phyloP scores from a whole-genome alignment of 2,329 filamentous ascomycete genomes.

The Diplocarpon rosae region DNA sequence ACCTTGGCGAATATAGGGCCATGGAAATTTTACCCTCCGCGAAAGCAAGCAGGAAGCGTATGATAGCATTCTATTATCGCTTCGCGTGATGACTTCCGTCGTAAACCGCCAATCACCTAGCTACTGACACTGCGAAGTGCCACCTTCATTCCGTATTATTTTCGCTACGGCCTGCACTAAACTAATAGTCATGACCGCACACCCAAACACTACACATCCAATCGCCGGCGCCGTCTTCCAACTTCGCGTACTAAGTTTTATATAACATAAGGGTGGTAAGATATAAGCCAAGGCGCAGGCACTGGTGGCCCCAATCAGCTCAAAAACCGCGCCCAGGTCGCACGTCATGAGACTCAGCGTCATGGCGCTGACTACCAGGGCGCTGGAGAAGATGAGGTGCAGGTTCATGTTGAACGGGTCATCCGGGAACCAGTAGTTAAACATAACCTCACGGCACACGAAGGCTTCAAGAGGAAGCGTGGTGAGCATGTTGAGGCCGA shows the following conservation, averaged over 20 bases:
- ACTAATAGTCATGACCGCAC: constrained; percentile 69
- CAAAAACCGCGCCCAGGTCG: constrained; percentile 88
- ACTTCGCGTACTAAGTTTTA: constrained; percentile 73
- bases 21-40: too few species aligned
- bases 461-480: constrained; percentile 94
- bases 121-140: constrained; percentile 17
- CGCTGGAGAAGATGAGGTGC: constrained; percentile 77
- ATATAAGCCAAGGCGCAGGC: constrained; percentile 94
- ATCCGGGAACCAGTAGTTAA: constrained; percentile 61
- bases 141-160: constrained; percentile 35
- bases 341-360: constrained; percentile 73
- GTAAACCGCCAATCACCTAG: neutral
- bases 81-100: constrained; percentile 12
- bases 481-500: constrained; percentile 97
- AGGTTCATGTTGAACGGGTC: constrained; percentile 61
- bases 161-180: constrained; percentile 62
- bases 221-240: constrained; percentile 65
- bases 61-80: too few species aligned
- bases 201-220: constrained; percentile 67
- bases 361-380: constrained; percentile 71
- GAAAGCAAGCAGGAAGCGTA: too few species aligned
- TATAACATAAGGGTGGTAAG: constrained; percentile 85
- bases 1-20: too few species aligned
- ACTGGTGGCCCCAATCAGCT: constrained; percentile 89
- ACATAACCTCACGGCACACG: constrained; percentile 93